Conservation (phyloP, 75 land plant genomes). For the Adiantum capillusveneris region DNA sequence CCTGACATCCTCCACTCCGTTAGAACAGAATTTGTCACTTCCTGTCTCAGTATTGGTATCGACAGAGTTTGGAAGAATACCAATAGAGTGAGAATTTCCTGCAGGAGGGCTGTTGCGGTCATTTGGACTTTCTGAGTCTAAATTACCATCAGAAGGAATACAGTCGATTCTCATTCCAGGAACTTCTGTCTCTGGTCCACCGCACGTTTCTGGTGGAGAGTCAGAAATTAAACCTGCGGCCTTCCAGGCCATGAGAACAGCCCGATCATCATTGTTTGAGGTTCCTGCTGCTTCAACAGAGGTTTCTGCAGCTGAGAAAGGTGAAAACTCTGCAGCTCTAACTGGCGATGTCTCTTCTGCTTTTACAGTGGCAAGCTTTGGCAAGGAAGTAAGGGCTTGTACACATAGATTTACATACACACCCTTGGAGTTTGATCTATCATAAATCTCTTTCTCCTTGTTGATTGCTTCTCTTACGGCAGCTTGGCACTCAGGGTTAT, state of each 20-base stretch:
- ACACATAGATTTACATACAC: conserved; percentile 92
- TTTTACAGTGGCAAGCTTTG: background rate
- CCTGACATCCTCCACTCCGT: too few species aligned
- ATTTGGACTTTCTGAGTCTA: too few species aligned
- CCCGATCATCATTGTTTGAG: conserved; percentile 12
- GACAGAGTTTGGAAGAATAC: too few species aligned
- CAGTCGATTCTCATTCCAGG: too few species aligned
- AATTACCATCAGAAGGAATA: too few species aligned
- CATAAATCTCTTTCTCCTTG: conserved; percentile 71
- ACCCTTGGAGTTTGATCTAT: conserved; percentile 72
- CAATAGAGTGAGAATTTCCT: too few species aligned
- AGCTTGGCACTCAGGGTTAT: conserved; percentile 62
- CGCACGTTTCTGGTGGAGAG: conserved; percentile 55
- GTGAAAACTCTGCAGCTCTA: too few species aligned
- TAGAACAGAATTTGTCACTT: too few species aligned
- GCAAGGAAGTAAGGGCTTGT: conserved; percentile 45
- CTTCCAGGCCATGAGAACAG: conserved; percentile 49
- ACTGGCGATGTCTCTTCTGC: too few species aligned
- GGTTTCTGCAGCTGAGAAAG: background rate
- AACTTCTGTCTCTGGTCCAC: too few species aligned
- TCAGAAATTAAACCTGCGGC: conserved; percentile 81
- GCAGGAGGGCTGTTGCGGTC: too few species aligned
- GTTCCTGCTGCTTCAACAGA: background rate
- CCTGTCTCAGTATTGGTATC: too few species aligned
- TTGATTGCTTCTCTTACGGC: conserved; percentile 87